Evolutionary conservation across 1,284 basidiomycete species (phyloP), one percentile per base, ranked within the genome.

Genomic region (Volvariella volvacea): DNA sequence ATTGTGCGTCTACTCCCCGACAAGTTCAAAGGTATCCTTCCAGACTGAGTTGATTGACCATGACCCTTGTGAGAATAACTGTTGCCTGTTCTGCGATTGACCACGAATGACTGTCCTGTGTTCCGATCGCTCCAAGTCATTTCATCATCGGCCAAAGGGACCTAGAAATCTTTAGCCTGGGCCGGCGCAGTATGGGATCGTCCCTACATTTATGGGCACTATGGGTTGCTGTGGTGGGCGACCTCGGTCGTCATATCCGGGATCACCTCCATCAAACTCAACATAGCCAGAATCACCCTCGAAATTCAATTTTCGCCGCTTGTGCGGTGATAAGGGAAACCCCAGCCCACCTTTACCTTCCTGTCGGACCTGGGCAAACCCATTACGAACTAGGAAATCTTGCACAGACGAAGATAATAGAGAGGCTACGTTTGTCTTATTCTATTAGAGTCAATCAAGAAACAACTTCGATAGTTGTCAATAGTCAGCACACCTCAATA

Each of bases 31-130:
- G 34, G 8, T 20, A n/a, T 7, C 6, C 15, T 6, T 36, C 19
- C n/a, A 7, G 34, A 15, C 14, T 15, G 34, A 15, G 34, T 36
- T 8, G 34, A 36, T 4, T 6, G 8, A 6, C 34, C 25, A 12
- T 28, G 6, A 12, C 12, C 34, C 7, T 7, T 36, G 8, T 36
- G 34, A 16, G 6, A 63, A 55, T 70, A 68, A 31, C 78, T 72
- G 61, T 86, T 74, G 9, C 78, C 78, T 8, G 77, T 78, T 20
- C 83, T 72, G 40, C 71, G 58, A 57, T 95, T 83, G 8, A 92
- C 71, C 4, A 85, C 52, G 51, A 85, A 83, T 0, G 69, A 70
- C 58, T 85, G 73, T n/a, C 83, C 76, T 1, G 81, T 86, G 17
- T 52, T 60, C 17, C 75, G 72, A 61, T 89, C 83, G 25, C 64